These are phyloP conservation scores for Narthecium ossifragum DNA, from an alignment of 106 monocot species.

Conservation along the genomic window DNA sequence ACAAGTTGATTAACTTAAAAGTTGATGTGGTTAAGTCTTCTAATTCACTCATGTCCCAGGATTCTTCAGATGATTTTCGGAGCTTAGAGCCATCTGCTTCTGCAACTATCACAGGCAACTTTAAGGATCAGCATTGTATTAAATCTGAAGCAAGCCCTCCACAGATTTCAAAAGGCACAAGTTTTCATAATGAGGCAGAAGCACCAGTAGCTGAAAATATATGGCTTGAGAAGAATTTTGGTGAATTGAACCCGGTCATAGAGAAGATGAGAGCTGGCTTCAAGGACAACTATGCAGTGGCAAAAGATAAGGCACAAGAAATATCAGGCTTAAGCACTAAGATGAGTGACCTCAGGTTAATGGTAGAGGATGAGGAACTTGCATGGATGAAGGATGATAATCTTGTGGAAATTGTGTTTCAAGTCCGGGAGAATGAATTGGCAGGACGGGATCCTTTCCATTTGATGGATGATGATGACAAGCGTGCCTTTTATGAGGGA, in stretches of 20 bases:
- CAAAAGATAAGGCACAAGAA: constrained; percentile 58
- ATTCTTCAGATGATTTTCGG: too few species aligned
- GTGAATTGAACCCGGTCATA: constrained; percentile 47
- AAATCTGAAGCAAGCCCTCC: constrained; percentile 1
- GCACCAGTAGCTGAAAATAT: constrained; percentile 14
- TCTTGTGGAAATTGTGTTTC: constrained; percentile 68
- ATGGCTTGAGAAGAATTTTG: constrained; percentile 59
- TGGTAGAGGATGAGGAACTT: constrained; percentile 42
- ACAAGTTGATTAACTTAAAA: too few species aligned
- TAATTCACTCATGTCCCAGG: too few species aligned
- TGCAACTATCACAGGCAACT: not conserved
- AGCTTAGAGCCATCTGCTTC: too few species aligned
- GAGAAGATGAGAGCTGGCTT: constrained; percentile 57
- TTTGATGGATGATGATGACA: constrained; percentile 52
- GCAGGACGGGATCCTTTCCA: constrained; percentile 73
- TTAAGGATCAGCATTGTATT: constrained; percentile 3
- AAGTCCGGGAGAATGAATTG: constrained; percentile 77
- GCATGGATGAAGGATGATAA: constrained; percentile 86
- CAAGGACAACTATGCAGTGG: constrained; percentile 55
- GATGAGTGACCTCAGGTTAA: constrained; percentile 42
- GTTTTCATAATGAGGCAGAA: constrained; percentile 6
- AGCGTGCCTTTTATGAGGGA: constrained; percentile 52
- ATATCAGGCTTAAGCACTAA: constrained; percentile 15
- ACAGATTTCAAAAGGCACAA: constrained; percentile 10
- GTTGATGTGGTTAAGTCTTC: too few species aligned